A percentile compares a stretch with the other conserved stretches of the same genome.
Conservation (phyloP, 2,329 filamentous ascomycete genomes). For the Lasiodiplodia theobromae region DNA sequence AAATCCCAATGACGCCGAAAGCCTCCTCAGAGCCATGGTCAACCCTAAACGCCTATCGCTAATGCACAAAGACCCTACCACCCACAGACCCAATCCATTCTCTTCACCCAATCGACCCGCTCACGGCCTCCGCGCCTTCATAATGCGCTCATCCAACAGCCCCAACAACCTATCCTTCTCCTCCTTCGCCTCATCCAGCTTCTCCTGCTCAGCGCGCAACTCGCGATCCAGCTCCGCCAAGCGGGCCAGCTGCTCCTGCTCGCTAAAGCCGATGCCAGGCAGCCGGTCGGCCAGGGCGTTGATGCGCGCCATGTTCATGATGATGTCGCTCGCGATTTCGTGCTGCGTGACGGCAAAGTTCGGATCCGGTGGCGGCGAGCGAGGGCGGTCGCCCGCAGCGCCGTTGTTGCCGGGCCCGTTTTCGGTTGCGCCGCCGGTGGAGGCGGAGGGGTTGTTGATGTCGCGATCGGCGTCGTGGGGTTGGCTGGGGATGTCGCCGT, state of each 20-base stretch:
- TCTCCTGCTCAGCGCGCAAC: constrained; percentile 51
- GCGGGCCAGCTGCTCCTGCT: constrained; percentile 74
- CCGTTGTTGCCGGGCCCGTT: constrained; percentile 25
- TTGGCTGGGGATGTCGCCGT: constrained; percentile 52
- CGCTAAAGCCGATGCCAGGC: constrained; percentile 79
- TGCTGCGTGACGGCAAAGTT: constrained; percentile 42
- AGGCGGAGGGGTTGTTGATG: constrained; percentile 31
- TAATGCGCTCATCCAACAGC: constrained; percentile 57
- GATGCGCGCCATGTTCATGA: constrained; percentile 83
- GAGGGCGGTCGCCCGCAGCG: constrained; percentile 20
- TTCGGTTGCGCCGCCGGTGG: constrained; percentile 31
- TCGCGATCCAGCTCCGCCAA: constrained; percentile 55
- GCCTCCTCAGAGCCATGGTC: background rate
- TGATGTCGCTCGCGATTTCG: constrained; percentile 77
- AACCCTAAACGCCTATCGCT: background rate
- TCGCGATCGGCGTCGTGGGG: constrained; percentile 46
- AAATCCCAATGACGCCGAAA: background rate
- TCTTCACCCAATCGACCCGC: background rate
- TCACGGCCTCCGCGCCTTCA: constrained; percentile 45
- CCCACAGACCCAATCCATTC: no score
- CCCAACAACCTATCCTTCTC: constrained; percentile 53
- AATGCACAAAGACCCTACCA: background rate
- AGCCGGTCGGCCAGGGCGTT: constrained; percentile 77
- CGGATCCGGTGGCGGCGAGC: constrained; percentile 22
- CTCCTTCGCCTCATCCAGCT: constrained; percentile 49